These are phyloP conservation scores for Hypholoma sublateritium DNA, from an alignment of 768 basidiomycete species.

Conservation along the genomic window DNA sequence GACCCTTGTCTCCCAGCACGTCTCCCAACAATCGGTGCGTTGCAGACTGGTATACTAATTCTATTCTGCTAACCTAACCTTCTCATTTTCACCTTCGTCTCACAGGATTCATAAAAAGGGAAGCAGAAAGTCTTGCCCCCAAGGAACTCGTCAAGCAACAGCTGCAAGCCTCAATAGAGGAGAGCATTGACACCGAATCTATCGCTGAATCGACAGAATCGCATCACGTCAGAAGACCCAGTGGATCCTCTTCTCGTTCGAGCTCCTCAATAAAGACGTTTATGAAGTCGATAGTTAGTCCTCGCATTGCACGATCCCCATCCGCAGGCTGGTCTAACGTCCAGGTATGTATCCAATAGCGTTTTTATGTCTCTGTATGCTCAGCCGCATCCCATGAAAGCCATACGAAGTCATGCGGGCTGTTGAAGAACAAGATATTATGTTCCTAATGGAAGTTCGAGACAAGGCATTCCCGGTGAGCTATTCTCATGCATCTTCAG, in stretches of 20 bases:
- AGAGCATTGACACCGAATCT: slow-evolving; percentile 24
- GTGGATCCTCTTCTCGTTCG: slow-evolving; percentile 24
- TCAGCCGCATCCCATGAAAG: slow-evolving; percentile 20
- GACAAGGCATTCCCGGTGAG: slow-evolving; percentile 79
- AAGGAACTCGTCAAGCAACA: slow-evolving; percentile 57
- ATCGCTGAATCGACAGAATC: slow-evolving; percentile 13
- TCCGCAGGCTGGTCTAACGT: slow-evolving; percentile 24
- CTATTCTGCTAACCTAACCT: neutral
- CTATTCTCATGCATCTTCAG: slow-evolving; percentile 10
- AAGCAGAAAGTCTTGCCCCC: slow-evolving; percentile 61
- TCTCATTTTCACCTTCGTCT: slow-evolving; percentile 1
- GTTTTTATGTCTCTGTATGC: neutral
- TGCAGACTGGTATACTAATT: neutral
- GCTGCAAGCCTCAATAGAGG: slow-evolving; percentile 20
- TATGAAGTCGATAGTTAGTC: slow-evolving; percentile 24
- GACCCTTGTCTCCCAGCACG: slow-evolving; percentile 65
- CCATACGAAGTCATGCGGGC: slow-evolving; percentile 74
- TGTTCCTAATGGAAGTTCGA: slow-evolving; percentile 80
- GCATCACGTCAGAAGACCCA: slow-evolving; percentile 15
- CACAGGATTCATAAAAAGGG: slow-evolving; percentile 68
- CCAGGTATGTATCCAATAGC: slow-evolving; percentile 20
- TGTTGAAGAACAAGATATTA: slow-evolving; percentile 81
- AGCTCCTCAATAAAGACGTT: slow-evolving; percentile 33
- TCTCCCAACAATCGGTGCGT: slow-evolving; percentile 65
- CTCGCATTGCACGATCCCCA: slow-evolving; percentile 15